Evolutionary conservation across 192 early-diverging fungal species (phyloP).

Genomic region (Entophlyctis helioformis): DNA sequence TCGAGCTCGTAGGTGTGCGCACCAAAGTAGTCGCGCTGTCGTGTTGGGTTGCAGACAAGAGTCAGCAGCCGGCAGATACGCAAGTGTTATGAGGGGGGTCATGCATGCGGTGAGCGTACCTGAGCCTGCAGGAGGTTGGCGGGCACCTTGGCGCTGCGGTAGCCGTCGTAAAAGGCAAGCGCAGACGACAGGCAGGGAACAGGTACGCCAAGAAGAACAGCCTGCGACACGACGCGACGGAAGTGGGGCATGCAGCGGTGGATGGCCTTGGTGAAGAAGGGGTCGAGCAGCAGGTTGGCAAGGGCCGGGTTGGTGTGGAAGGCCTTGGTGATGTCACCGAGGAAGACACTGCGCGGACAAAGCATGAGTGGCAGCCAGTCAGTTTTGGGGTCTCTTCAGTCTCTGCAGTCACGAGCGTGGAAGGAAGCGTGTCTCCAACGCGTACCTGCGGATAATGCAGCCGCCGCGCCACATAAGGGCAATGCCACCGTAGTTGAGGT

Average conservation of each 20-base stretch:
- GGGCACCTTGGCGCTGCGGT: conserved; percentile 76
- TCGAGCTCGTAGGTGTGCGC: conserved; percentile 92
- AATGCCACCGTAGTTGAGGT: conserved; percentile 95
- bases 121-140: conserved; percentile 96
- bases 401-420: not conserved
- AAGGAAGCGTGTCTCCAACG: not conserved
- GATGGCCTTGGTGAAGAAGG: conserved; percentile 91
- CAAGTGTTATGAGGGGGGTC: too few relatives aligned
- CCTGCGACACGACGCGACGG: conserved; percentile 77
- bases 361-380: not conserved
- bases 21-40: conserved; percentile 92
- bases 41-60: not conserved
- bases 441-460: conserved; percentile 86
- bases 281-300: conserved; percentile 86
- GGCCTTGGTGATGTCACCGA: conserved; percentile 94
- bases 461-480: conserved; percentile 99
- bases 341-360: conserved; percentile 51
- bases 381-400: not conserved
- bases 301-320: conserved; percentile 79
- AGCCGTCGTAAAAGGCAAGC: conserved; percentile 94
- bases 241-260: conserved; percentile 72
- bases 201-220: conserved; percentile 75
- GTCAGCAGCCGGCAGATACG: too few relatives aligned
- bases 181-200: conserved; percentile 83
- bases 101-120: conserved; percentile 1